Conservation (phyloP, 169 alveolate genomes). For the Plasmodium relictum region DNA sequence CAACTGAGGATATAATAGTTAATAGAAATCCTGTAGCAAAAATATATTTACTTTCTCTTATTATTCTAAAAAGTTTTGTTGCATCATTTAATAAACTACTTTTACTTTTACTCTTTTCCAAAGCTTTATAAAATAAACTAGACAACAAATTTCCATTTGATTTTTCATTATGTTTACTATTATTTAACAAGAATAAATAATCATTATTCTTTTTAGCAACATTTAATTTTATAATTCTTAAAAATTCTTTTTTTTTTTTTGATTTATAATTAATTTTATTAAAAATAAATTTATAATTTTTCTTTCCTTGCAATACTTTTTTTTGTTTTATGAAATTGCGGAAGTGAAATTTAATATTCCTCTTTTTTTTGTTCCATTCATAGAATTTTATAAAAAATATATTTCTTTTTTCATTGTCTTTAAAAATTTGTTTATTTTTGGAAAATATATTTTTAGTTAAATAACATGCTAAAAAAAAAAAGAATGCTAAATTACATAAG, state of each 20-base stretch:
- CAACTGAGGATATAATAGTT: slow-evolving; percentile 54
- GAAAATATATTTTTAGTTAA: slow-evolving; percentile 4
- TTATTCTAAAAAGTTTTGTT: slow-evolving; percentile 37
- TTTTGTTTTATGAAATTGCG: background rate
- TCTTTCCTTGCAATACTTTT: slow-evolving; percentile 1
- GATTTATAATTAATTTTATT: slow-evolving; percentile 3
- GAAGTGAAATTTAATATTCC: background rate
- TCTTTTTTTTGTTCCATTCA: slow-evolving; percentile 7
- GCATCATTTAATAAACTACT: slow-evolving; percentile 49
- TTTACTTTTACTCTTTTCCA: slow-evolving; percentile 21
- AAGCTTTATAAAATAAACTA: slow-evolving; percentile 23
- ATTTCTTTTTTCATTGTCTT: background rate
- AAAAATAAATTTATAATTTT: slow-evolving; percentile 12
- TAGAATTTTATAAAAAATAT: background rate
- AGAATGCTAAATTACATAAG: slow-evolving; percentile 7
- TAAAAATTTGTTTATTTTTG: slow-evolving; percentile 7
- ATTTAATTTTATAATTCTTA: background rate
- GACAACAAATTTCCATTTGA: slow-evolving; percentile 9
- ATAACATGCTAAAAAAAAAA: background rate
- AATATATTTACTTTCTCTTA: slow-evolving; percentile 36
- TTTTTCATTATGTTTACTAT: background rate
- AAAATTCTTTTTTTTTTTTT: background rate
- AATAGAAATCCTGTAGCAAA: slow-evolving; percentile 44
- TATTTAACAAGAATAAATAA: background rate
- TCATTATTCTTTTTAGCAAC: background rate